phyloP scores from a whole-genome alignment of 345 rosid genomes.

The Euphorbia lathyris region DNA sequence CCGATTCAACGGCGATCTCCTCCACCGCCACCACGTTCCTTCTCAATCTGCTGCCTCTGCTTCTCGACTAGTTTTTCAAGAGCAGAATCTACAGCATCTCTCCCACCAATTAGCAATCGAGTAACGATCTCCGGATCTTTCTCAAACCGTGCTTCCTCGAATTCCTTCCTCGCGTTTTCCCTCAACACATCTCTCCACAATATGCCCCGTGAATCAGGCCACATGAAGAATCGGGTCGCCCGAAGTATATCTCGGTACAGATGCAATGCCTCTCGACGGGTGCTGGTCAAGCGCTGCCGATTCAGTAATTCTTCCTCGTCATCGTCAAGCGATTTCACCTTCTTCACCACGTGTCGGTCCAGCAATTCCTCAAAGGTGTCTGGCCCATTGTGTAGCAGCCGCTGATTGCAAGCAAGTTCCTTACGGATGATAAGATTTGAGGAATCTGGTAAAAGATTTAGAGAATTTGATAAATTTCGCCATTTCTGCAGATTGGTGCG shows the following conservation, averaged over 20 bases:
- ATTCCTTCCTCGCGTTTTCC: conserved; percentile 79
- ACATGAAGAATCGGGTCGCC: conserved; percentile 72
- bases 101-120: conserved; percentile 70
- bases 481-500: conserved; percentile 44
- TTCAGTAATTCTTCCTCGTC: conserved; percentile 60
- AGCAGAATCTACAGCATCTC: conserved; percentile 69
- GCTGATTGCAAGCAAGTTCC: conserved; percentile 5
- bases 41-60: conserved; percentile 60
- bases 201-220: conserved; percentile 69
- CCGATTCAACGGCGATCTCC: conserved; percentile 9
- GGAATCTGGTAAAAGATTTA: conserved; percentile 18
- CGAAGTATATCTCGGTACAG: conserved; percentile 86
- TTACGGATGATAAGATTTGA: neutral
- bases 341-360: conserved; percentile 69
- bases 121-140: conserved; percentile 77
- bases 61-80: conserved; percentile 75
- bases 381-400: conserved; percentile 65
- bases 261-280: conserved; percentile 67
- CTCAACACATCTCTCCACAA: conserved; percentile 76
- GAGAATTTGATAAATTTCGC: conserved; percentile 25
- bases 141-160: conserved; percentile 78
- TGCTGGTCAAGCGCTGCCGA: conserved; percentile 60
- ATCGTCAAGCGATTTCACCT: conserved; percentile 47
- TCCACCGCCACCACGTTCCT: conserved; percentile 31
- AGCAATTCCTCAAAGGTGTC: conserved; percentile 78